These are phyloP conservation scores for Ogataea nonfermentans DNA, from an alignment of 805 yeast species.

Conservation along the genomic window DNA sequence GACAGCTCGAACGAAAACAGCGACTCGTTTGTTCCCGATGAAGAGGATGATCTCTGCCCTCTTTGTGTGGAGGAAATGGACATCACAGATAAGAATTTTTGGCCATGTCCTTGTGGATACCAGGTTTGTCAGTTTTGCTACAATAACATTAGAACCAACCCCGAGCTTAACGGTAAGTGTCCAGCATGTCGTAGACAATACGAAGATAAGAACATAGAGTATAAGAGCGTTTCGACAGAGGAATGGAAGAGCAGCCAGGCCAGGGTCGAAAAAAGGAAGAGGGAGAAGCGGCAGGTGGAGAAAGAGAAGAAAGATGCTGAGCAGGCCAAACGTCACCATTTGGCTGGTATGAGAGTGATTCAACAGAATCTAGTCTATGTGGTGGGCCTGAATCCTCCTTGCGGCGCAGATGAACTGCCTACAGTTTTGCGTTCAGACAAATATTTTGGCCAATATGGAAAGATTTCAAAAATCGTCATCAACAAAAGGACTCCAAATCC, in stretches of 20 bases:
- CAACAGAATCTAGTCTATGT: slow-evolving; percentile 97
- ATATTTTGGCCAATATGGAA: slow-evolving; percentile 98
- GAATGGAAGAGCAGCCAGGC: slow-evolving; percentile 82
- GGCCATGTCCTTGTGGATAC: slow-evolving; percentile 99
- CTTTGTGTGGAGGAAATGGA: slow-evolving; percentile 98
- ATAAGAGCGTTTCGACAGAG: slow-evolving; percentile 77
- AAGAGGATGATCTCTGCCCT: slow-evolving; percentile 84
- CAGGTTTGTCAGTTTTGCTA: slow-evolving; percentile 98
- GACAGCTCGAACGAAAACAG: slow-evolving; percentile 26
- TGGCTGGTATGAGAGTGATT: slow-evolving; percentile 97
- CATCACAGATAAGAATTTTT: slow-evolving; percentile 90
- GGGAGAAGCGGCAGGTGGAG: slow-evolving; percentile 80
- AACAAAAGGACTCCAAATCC: slow-evolving; percentile 66
- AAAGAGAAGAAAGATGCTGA: slow-evolving; percentile 91
- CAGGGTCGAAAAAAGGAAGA: slow-evolving; percentile 76
- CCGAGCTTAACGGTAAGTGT: slow-evolving; percentile 92
- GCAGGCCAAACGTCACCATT: slow-evolving; percentile 76
- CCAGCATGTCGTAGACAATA: slow-evolving; percentile 96
- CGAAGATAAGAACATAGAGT: slow-evolving; percentile 91
- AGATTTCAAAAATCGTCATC: slow-evolving; percentile 88
- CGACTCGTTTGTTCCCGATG: slow-evolving; percentile 69
- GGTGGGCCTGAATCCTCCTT: slow-evolving; percentile 87
- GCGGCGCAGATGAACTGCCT: slow-evolving; percentile 83
- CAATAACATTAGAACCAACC: slow-evolving; percentile 92
- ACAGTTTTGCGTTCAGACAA: slow-evolving; percentile 80